Conservation (phyloP, 2,329 filamentous ascomycete genomes). For the Alternaria arborescens region DNA sequence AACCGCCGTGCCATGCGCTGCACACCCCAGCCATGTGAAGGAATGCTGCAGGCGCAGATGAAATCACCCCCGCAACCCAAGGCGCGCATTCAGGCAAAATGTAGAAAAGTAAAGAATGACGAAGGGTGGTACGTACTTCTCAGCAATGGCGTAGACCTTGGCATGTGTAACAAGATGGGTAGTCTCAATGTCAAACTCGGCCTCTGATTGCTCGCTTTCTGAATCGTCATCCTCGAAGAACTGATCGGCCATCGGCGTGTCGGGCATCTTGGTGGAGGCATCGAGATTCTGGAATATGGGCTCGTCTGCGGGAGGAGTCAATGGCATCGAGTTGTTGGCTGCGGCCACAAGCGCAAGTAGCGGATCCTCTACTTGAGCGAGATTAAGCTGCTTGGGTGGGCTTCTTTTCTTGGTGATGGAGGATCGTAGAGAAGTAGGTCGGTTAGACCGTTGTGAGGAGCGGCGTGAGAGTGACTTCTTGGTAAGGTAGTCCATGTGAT, state of each 20-base stretch:
- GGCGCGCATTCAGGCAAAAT: constrained; percentile 26
- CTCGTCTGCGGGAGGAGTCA: constrained; percentile 41
- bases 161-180: constrained; percentile 58
- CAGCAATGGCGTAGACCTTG: constrained; percentile 60
- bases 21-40: constrained; percentile 27
- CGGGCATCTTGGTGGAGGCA: constrained; percentile 39
- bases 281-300: constrained; percentile 31
- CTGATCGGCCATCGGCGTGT: constrained; percentile 46
- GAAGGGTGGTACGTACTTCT: constrained; percentile 53
- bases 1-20: constrained; percentile 31
- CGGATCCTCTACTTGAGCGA: constrained; percentile 49
- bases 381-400: constrained; percentile 40
- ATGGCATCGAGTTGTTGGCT: constrained; percentile 30
- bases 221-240: constrained; percentile 45
- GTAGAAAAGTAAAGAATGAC: constrained; percentile 18
- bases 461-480: constrained; percentile 44
- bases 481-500: constrained; percentile 52
- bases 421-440: constrained; percentile 29
- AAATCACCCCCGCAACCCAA: constrained; percentile 21
- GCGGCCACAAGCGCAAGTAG: constrained; percentile 47
- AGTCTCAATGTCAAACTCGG: constrained; percentile 49
- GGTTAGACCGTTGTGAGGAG: constrained; percentile 40
- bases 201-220: constrained; percentile 38
- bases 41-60: constrained; percentile 13
- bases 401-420: constrained; percentile 23